Evolutionary conservation across 306 rosid genomes (phyloP), one percentile per base, ranked within the genome.

Genomic region (Senna siamea): DNA sequence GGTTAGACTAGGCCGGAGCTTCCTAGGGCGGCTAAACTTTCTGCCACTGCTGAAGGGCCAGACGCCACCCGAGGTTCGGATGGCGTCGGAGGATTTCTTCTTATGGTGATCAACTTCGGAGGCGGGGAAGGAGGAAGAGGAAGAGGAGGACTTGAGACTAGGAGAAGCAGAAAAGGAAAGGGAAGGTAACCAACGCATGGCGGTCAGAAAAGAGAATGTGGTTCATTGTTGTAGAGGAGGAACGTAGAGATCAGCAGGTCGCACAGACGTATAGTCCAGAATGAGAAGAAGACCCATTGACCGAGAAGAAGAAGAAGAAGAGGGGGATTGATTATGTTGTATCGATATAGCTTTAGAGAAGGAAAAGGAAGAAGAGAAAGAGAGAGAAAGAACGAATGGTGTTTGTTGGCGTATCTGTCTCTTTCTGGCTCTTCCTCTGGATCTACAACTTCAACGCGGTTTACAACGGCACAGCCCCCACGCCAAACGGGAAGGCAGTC

Each of bases 161-260:
- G 44, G 2, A 30, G 74, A 7, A 10, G 64, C 35, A 6, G 87
- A 78, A 76, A 82, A 90, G 26, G 88, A 51, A 44, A 84, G 55
- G 66, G 76, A 81, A 53, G 87, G 84, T 10, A 94, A 86, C 97
- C 99, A 92, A 57, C 93, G 87, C 99, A 94, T 90, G 63, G 69
- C 77, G 73, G 53, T 22, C n/a, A 41, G n/a, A 35, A 55, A 38
- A 13, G 18, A 19, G 34, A 9, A 4, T 7, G 32, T 0, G 53
- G 5, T 22, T 70, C 40, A 55, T 54, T 9, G 15, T 20, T 9
- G 37, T 13, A 32, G 69, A 32, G 43, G 43, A 67, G 20, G 69
- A 26, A 22, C 34, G 15, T 30, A 56, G 47, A 75, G 51, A 47
- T 75, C 35, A 44, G 38, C 46, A 19, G 75, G 18, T 18, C 9